These are phyloP conservation scores for Antarctomyces pellizariae DNA, from an alignment of 495 filamentous ascomycete genomes.

Conservation along the genomic window DNA sequence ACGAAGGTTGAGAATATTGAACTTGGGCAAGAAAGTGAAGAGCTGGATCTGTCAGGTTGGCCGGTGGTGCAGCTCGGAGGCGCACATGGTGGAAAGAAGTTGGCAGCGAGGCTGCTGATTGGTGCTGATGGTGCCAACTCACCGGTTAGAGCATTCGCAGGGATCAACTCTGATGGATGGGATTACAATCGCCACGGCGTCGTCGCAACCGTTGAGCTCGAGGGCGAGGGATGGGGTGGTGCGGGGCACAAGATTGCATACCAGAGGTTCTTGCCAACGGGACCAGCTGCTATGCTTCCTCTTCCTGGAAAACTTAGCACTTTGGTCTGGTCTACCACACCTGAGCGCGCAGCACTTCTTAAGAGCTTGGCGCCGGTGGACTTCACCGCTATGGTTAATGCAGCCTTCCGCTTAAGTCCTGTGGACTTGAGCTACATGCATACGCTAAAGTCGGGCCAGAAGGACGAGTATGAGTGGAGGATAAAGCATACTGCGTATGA, in stretches of 20 bases:
- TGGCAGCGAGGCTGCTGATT: conserved; percentile 65
- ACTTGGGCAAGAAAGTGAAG: conserved; percentile 42
- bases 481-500: conserved; percentile 38
- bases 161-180: conserved; percentile 69
- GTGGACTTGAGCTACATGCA: conserved; percentile 68
- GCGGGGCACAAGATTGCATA: conserved; percentile 50
- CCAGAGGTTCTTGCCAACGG: conserved; percentile 83
- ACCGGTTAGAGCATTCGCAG: conserved; percentile 75
- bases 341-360: conserved; percentile 50
- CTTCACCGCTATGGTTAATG: conserved; percentile 77
- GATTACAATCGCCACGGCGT: conserved; percentile 82
- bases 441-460: conserved; percentile 32
- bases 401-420: conserved; percentile 63
- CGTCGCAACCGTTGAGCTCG: conserved; percentile 64
- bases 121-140: conserved; percentile 91
- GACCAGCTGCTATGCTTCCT: conserved; percentile 76
- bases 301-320: conserved; percentile 62
- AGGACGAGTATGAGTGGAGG: conserved; percentile 64
- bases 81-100: conserved; percentile 25
- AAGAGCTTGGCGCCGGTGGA: conserved; percentile 47
- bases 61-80: conserved; percentile 51
- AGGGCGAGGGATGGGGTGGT: conserved; percentile 29
- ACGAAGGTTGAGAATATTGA: conserved; percentile 54
- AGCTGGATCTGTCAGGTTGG: conserved; percentile 63
- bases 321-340: conserved; percentile 83